A percentile compares a stretch with the other conserved stretches of the same genome.
phyloP scores from a whole-genome alignment of 2,329 filamentous ascomycete genomes.

The Xylaria sp. region DNA sequence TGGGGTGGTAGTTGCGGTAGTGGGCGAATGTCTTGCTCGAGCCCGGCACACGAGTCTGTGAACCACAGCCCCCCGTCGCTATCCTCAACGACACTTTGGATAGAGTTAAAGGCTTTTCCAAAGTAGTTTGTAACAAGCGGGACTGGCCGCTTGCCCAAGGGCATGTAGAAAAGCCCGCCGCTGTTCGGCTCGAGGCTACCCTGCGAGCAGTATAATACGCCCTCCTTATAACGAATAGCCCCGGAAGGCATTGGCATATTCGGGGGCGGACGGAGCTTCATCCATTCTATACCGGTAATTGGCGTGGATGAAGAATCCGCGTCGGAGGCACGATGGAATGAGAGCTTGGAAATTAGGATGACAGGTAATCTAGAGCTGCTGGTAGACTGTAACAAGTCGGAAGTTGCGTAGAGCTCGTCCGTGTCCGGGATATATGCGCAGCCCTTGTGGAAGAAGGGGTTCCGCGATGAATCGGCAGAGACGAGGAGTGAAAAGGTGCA shows the following conservation, averaged over 20 bases:
- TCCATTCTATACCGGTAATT: slow-evolving; percentile 53
- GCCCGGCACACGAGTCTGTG: slow-evolving; percentile 59
- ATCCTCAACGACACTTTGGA: slow-evolving; percentile 56
- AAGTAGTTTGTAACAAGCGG: slow-evolving; percentile 57
- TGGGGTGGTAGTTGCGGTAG: slow-evolving; percentile 58
- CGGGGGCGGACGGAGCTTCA: slow-evolving; percentile 56
- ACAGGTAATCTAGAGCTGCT: slow-evolving; percentile 54
- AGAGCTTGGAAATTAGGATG: slow-evolving; percentile 59
- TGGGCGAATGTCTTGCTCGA: slow-evolving; percentile 58
- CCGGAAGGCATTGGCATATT: slow-evolving; percentile 59
- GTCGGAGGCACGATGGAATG: slow-evolving; percentile 32
- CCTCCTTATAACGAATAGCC: slow-evolving; percentile 55
- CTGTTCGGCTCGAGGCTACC: slow-evolving; percentile 46
- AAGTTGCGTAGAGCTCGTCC: slow-evolving; percentile 60
- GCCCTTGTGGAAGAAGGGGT: slow-evolving; percentile 59
- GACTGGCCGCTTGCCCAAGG: slow-evolving; percentile 47
- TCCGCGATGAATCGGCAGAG: slow-evolving; percentile 53
- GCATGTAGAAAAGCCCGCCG: slow-evolving; percentile 52
- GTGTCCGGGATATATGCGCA: slow-evolving; percentile 55
- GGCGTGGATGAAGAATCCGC: not conserved
- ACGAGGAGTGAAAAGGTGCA: slow-evolving; percentile 57
- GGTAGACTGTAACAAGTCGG: slow-evolving; percentile 55
- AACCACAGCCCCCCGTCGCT: slow-evolving; percentile 60
- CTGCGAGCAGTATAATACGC: slow-evolving; percentile 58
- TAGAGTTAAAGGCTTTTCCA: slow-evolving; percentile 60